Percentiles rank a stretch among this genome's conserved stretches.
Conservation (phyloP, 345 rosid species). For the Populus deltoides region DNA sequence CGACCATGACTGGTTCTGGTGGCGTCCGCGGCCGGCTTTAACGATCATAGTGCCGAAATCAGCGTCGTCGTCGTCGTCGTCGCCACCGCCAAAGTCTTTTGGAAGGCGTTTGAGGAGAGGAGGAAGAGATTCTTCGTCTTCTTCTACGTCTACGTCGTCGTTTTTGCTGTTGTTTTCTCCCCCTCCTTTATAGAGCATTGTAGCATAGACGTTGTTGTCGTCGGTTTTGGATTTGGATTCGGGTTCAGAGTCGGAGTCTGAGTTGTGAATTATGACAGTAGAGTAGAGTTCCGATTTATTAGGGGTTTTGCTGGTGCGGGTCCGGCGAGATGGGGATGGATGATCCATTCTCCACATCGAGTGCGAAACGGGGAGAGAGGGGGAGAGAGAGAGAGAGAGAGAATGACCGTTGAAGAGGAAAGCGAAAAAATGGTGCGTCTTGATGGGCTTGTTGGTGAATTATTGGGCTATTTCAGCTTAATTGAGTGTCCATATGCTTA, state of each 20-base stretch:
- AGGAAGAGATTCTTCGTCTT: constrained; percentile 72
- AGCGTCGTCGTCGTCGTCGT: constrained; percentile 41
- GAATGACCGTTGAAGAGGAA: neutral
- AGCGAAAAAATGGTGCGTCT: neutral
- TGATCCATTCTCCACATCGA: constrained; percentile 15
- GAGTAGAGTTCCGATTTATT: constrained; percentile 25
- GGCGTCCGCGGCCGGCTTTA: constrained; percentile 36
- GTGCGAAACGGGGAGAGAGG: neutral
- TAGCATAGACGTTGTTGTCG: constrained; percentile 13
- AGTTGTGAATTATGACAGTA: constrained; percentile 20
- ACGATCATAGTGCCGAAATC: constrained; percentile 83
- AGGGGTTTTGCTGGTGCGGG: constrained; percentile 3
- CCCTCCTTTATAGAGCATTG: constrained; percentile 28
- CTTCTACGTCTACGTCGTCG: constrained; percentile 18
- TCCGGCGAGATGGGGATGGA: constrained; percentile 21
- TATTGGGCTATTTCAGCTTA: too few relatives aligned
- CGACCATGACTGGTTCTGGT: constrained; percentile 10
- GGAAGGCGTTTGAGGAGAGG: constrained; percentile 88
- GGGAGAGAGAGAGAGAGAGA: too few relatives aligned
- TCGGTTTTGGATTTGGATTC: constrained; percentile 4
- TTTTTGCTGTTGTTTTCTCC: neutral
- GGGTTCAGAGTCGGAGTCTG: constrained; percentile 13
- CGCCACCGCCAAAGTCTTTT: constrained; percentile 83
- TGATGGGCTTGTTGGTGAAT: too few relatives aligned
- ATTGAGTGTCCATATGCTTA: too few relatives aligned